phyloP scores from a whole-genome alignment of 2,329 filamentous ascomycete genomes.

The Colletotrichum aenigma region DNA sequence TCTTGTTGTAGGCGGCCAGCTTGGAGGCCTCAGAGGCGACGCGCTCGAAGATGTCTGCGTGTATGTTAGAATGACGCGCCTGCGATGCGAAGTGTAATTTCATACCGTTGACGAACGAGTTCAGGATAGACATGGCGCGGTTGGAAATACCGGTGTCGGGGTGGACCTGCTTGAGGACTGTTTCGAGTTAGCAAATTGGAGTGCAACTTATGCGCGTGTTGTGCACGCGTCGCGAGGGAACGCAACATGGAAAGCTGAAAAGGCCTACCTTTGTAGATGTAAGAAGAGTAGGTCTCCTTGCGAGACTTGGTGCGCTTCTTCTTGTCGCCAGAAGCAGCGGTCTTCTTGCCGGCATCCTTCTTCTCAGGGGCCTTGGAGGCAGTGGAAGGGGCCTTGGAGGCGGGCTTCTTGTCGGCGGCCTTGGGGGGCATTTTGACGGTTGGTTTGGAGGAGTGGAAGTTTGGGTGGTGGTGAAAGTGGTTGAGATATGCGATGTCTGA shows the following conservation, averaged over 20 bases:
- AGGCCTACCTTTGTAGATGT: constrained; percentile 96
- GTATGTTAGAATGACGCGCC: constrained; percentile 21
- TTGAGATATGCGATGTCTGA: constrained; percentile 20
- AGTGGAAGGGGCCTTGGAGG: constrained; percentile 89
- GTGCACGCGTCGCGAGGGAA: not conserved
- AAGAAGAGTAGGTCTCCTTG: constrained; percentile 99
- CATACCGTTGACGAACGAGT: constrained; percentile 98
- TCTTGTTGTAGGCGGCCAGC: constrained; percentile 99
- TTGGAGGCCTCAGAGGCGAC: constrained; percentile 98
- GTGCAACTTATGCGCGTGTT: not conserved
- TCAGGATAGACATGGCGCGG: constrained; percentile 99
- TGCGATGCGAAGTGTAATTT: not conserved
- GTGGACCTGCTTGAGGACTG: constrained; percentile 99
- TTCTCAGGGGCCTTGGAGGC: constrained; percentile 79
- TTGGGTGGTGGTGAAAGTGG: constrained; percentile 5
- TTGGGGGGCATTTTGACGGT: constrained; percentile 89
- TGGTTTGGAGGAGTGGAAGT: not conserved
- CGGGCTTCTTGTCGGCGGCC: constrained; percentile 98
- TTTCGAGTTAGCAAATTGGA: constrained; percentile 31
- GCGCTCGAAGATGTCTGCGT: constrained; percentile 96
- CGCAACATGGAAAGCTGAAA: too few relatives aligned
- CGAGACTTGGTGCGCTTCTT: constrained; percentile 99
- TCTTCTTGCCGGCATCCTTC: constrained; percentile 99
- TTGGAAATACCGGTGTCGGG: constrained; percentile 99
- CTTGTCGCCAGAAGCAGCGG: constrained; percentile 93